Evolutionary conservation across 2,329 filamentous ascomycete species (phyloP), one percentile per base, ranked within the genome.

Genomic region (Colletotrichum lentis): DNA sequence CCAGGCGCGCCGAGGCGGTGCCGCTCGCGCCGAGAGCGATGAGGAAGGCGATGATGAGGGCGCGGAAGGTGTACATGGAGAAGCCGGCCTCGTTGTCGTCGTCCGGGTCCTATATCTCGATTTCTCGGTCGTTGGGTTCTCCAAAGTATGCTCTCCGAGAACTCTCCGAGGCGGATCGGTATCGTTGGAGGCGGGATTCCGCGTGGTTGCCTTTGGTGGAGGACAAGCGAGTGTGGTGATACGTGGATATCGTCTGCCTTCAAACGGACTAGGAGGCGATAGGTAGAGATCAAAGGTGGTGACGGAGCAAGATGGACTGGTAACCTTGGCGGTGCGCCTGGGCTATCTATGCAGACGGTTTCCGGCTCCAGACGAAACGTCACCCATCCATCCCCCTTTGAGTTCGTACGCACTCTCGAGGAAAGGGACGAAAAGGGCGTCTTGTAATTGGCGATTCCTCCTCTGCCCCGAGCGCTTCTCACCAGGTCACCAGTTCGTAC

Each of bases 331-430:
- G 16, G 46, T 20, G 20, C 20, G 46, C 22, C 46, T 49, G 14
- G 46, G 37, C 44, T 43, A 37, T 39, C 44, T 59, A 59, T 49
- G 47, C 43, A 37, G 20, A 27, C 46, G 22, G 43, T 50, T 35
- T 16, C 18, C 43, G 47, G 57, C 24, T 58, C 55, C 61, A 64
- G 64, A 67, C 54, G 64, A 67, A 67, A 67, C 64, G 60, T 64
- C 64, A 67, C 57, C 46, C n/a, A 11, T 57, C 46, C n/a, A 11
- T 57, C 22, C n/a, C 11, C 31, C 35, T 35, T 37, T 20, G 35
- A 16, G 31, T 12, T 11, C 31, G 3, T 24, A 22, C 11, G 27
- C 3, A 20, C 37, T 53, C 20, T 53, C 20, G 31, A 37, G 1
- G 39, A 4, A 56, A 56, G 39, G 22, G 54, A 56, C 39, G 47